phyloP scores from a whole-genome alignment of 2,329 filamentous ascomycete genomes.

The Colletotrichum sp. region DNA sequence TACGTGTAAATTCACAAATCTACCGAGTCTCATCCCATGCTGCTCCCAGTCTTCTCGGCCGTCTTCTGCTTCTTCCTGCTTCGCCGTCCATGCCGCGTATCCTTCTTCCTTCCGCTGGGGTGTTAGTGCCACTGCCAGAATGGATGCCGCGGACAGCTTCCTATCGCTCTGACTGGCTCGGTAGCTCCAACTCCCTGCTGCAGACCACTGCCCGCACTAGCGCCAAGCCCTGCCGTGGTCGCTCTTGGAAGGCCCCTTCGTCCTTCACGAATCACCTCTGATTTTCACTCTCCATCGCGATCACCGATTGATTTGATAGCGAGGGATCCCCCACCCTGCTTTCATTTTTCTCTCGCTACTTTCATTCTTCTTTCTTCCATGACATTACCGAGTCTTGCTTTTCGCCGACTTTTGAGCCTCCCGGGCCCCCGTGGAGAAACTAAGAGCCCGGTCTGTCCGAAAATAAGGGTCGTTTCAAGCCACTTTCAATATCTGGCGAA shows the following conservation, averaged over 20 bases:
- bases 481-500: slow-evolving; percentile 2
- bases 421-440: slow-evolving; percentile 7
- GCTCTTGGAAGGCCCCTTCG: not conserved
- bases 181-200: not conserved
- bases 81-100: not conserved
- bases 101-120: not conserved
- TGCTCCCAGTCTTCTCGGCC: not conserved
- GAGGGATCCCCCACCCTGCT: not conserved
- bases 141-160: not conserved
- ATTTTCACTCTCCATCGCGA: not conserved
- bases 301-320: slow-evolving; percentile 10
- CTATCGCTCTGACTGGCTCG: not conserved
- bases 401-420: not conserved
- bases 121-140: not conserved
- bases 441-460: slow-evolving; percentile 15
- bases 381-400: not conserved
- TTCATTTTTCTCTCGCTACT: not conserved
- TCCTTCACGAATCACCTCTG: not conserved
- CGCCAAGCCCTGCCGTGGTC: not conserved
- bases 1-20: not conserved
- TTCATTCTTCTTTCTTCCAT: not conserved
- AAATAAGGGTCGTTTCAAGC: slow-evolving; percentile 18
- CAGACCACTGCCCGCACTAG: not conserved
- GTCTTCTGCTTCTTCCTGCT: not conserved
- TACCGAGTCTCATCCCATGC: not conserved